A percentile compares a stretch with the other conserved stretches of the same genome.
phyloP scores from a whole-genome alignment of 1,139 yeast species.

The Kodamaea sp. region DNA sequence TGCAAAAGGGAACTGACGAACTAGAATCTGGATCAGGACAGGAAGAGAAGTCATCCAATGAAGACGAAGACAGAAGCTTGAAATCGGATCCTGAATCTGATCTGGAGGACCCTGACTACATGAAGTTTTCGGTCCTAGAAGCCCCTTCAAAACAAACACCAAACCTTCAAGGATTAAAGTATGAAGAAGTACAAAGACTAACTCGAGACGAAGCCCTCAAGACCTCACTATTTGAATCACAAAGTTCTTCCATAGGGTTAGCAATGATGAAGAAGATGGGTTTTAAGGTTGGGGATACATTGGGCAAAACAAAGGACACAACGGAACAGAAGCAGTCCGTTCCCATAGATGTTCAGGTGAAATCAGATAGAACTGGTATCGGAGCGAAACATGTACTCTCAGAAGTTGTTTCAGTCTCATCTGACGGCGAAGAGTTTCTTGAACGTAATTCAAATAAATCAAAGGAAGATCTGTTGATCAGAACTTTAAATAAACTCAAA shows the following conservation, averaged over 20 bases:
- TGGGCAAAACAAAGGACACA: constrained; percentile 29
- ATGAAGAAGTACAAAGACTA: not conserved
- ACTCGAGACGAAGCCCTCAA: constrained; percentile 6
- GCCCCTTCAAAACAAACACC: not conserved
- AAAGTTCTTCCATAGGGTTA: constrained; percentile 41
- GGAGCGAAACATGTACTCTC: constrained; percentile 7
- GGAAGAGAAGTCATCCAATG: not conserved
- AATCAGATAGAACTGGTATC: constrained; percentile 15
- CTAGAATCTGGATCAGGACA: not conserved
- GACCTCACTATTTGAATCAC: constrained; percentile 11
- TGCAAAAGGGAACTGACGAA: not conserved
- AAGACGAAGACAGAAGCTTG: constrained; percentile 1
- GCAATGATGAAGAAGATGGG: constrained; percentile 61
- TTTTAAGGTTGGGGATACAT: constrained; percentile 43
- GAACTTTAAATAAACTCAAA: constrained; percentile 17
- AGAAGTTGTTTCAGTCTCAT: not conserved
- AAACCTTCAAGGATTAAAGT: not conserved
- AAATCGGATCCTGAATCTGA: not conserved
- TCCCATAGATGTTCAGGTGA: constrained; percentile 13
- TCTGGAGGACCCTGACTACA: constrained; percentile 4
- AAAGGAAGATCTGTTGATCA: not conserved
- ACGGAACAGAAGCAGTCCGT: not conserved
- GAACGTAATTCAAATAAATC: constrained; percentile 1
- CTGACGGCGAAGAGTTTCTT: constrained; percentile 1
- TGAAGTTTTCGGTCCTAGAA: constrained; percentile 2